Percentiles rank a stretch among this genome's conserved stretches.
These are phyloP conservation scores for Pisolithus tinctorius DNA, from an alignment of 768 basidiomycete genomes.

Conservation along the genomic window DNA sequence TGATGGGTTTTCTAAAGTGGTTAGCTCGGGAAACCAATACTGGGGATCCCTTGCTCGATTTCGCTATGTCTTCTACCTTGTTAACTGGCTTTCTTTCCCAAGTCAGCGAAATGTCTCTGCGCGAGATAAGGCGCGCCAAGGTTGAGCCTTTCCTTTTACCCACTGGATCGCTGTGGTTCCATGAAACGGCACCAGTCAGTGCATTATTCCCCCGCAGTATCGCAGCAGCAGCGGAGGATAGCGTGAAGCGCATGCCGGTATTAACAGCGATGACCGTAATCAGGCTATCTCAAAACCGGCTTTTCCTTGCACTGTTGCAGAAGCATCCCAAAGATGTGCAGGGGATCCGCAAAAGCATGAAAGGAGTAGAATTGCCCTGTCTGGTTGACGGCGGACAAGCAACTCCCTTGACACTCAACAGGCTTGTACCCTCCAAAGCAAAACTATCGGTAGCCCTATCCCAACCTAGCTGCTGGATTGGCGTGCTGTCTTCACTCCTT, in stretches of 20 bases:
- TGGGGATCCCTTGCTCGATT: slow-evolving; percentile 41
- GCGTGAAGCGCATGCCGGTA: slow-evolving; percentile 34
- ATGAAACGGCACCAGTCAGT: slow-evolving; percentile 43
- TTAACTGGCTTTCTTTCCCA: slow-evolving; percentile 53
- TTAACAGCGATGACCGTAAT: slow-evolving; percentile 56
- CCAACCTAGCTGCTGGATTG: slow-evolving; percentile 19
- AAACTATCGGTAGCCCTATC: not conserved
- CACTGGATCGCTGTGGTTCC: slow-evolving; percentile 66
- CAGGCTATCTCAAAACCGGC: slow-evolving; percentile 63
- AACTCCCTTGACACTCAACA: slow-evolving; percentile 33
- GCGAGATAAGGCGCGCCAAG: slow-evolving; percentile 68
- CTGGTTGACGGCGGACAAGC: slow-evolving; percentile 24
- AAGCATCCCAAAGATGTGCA: slow-evolving; percentile 64
- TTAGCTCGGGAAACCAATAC: slow-evolving; percentile 38
- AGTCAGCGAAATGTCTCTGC: slow-evolving; percentile 65
- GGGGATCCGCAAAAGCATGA: slow-evolving; percentile 57
- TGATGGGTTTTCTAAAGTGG: slow-evolving; percentile 61
- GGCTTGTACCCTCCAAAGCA: slow-evolving; percentile 40
- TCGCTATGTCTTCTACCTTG: slow-evolving; percentile 50
- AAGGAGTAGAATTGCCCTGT: slow-evolving; percentile 53
- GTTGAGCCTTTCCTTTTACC: slow-evolving; percentile 64
- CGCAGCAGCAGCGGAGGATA: slow-evolving; percentile 25
- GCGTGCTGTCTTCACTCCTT: slow-evolving; percentile 51
- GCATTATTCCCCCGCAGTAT: slow-evolving; percentile 56
- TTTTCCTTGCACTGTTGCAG: slow-evolving; percentile 59